Conservation (phyloP, 129 eudicot genomes). For the Helianthus annuus region HanXRQr2.0-SUNRISE NC_035440.2:150333359-150333858, state of each 20-base stretch:
- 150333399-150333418: no score
- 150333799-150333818: conserved; percentile 89
- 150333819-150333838: conserved; percentile 71
- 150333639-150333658: conserved; percentile 73
- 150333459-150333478: not conserved
- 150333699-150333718: not conserved
- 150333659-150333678: conserved; percentile 54
- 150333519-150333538: conserved; percentile 74
- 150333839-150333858: no score
- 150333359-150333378: conserved; percentile 8
- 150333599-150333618: conserved; percentile 84
- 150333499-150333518: conserved; percentile 69
- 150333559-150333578: conserved; percentile 56
- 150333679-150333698: conserved; percentile 9
- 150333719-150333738: not conserved
- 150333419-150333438: no score
- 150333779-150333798: conserved; percentile 94
- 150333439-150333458: not conserved
- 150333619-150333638: conserved; percentile 74
- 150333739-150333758: conserved; percentile 30
- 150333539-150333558: conserved; percentile 82
- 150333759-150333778: conserved; percentile 94
- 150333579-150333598: conserved; percentile 85
- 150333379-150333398: not conserved
- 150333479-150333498: not conserved